Conservation (phyloP, 345 rosid genomes). For the Eucalyptus curtisii region DNA sequence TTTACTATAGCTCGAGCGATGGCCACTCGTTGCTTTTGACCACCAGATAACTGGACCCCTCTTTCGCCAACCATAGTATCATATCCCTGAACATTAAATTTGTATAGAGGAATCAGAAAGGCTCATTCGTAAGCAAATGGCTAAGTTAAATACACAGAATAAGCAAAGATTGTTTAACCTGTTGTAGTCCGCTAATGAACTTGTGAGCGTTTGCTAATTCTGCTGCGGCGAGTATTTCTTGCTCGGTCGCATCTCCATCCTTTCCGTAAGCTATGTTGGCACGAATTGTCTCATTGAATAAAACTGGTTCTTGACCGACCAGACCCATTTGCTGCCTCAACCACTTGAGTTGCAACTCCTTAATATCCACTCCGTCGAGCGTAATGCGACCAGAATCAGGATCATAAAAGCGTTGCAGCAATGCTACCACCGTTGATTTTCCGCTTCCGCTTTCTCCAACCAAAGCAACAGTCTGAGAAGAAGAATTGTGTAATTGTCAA, state of each 20-base stretch:
- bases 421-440: slow-evolving; percentile 61
- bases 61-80: slow-evolving; percentile 42
- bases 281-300: slow-evolving; percentile 65
- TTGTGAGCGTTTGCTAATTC: slow-evolving; percentile 74
- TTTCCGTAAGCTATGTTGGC: slow-evolving; percentile 81
- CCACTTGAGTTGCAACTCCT: slow-evolving; percentile 53
- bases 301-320: slow-evolving; percentile 72
- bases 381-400: slow-evolving; percentile 68
- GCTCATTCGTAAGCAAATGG: background rate
- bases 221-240: slow-evolving; percentile 63
- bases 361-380: slow-evolving; percentile 63
- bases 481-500: background rate
- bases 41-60: slow-evolving; percentile 43
- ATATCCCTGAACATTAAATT: slow-evolving; percentile 31
- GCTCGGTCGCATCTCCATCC: slow-evolving; percentile 54
- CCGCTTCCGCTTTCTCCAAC: slow-evolving; percentile 93
- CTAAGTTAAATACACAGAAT: background rate
- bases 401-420: slow-evolving; percentile 74
- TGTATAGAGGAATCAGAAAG: background rate
- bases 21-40: slow-evolving; percentile 54
- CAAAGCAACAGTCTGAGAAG: slow-evolving; percentile 52
- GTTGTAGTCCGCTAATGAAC: slow-evolving; percentile 71
- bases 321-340: slow-evolving; percentile 72
- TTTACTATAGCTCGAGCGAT: slow-evolving; percentile 48
- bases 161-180: slow-evolving; percentile 14